phyloP scores from a whole-genome alignment of 1,284 basidiomycete species.

The Trametes sp. region DNA sequence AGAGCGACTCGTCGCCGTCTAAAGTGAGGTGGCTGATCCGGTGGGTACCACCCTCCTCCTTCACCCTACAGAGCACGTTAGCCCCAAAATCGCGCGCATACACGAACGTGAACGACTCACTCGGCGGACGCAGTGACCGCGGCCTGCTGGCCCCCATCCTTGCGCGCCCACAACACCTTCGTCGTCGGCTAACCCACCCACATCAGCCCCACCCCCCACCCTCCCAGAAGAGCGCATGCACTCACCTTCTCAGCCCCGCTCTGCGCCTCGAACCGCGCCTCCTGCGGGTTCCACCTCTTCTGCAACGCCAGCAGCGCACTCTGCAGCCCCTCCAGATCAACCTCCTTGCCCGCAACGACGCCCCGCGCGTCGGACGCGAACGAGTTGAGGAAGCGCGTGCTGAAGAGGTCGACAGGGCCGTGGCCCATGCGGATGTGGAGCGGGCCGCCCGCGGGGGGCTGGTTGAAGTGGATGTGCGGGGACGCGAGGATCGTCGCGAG shows the following conservation, averaged over 20 bases:
- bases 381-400: slow-evolving; percentile 40
- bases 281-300: slow-evolving; percentile 36
- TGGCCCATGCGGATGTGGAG: slow-evolving; percentile 37
- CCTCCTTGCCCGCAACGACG: slow-evolving; percentile 35
- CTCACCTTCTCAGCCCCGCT: slow-evolving; percentile 20
- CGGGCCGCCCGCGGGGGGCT: slow-evolving; percentile 19
- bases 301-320: slow-evolving; percentile 38
- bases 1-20: slow-evolving; percentile 37
- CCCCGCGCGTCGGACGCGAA: slow-evolving; percentile 39
- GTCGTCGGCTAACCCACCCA: slow-evolving; percentile 22
- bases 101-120: slow-evolving; percentile 21
- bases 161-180: slow-evolving; percentile 33
- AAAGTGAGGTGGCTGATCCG: slow-evolving; percentile 36
- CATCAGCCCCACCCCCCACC: not conserved
- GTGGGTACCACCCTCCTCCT: slow-evolving; percentile 34
- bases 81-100: not conserved
- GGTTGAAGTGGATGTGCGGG: slow-evolving; percentile 43
- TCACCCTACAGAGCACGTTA: slow-evolving; percentile 19
- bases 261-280: slow-evolving; percentile 29
- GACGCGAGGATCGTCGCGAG: slow-evolving; percentile 39
- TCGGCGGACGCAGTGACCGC: slow-evolving; percentile 33
- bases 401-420: slow-evolving; percentile 44
- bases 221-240: not conserved
- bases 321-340: slow-evolving; percentile 40
- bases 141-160: slow-evolving; percentile 18